A percentile compares a stretch with the other conserved stretches of the same genome.
phyloP scores from a whole-genome alignment of 345 rosid species.

The Melastoma malabathricum region DNA sequence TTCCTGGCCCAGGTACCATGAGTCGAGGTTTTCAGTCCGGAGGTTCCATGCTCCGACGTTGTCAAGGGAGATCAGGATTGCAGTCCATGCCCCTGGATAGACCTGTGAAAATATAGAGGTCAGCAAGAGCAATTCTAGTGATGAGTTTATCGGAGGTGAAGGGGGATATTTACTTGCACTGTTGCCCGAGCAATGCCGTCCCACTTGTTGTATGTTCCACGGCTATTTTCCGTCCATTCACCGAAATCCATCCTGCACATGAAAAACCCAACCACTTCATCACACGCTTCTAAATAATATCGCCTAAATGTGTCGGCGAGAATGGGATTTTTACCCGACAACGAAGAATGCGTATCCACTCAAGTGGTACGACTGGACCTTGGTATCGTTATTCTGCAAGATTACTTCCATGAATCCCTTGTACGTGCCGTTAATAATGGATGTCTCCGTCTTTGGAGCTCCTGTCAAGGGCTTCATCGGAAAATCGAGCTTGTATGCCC shows the following conservation, averaged over 20 bases:
- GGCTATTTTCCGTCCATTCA: constrained; percentile 92
- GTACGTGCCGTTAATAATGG: constrained; percentile 84
- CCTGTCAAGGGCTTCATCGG: constrained; percentile 72
- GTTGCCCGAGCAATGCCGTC: constrained; percentile 93
- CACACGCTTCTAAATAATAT: not conserved
- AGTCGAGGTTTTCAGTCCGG: constrained; percentile 90
- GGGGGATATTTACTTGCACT: constrained; percentile 38
- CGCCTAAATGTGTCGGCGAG: too few species aligned
- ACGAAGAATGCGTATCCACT: constrained; percentile 92
- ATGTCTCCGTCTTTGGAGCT: constrained; percentile 52
- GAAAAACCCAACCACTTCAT: not conserved
- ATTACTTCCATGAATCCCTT: constrained; percentile 92
- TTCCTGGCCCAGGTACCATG: constrained; percentile 98
- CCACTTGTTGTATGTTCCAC: constrained; percentile 98
- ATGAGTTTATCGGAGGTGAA: not conserved
- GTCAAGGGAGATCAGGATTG: constrained; percentile 80
- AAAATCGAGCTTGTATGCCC: constrained; percentile 86
- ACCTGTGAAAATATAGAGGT: constrained; percentile 32
- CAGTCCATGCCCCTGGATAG: constrained; percentile 98
- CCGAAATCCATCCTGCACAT: constrained; percentile 88
- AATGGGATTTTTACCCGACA: constrained; percentile 39
- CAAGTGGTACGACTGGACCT: constrained; percentile 84
- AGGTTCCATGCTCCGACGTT: constrained; percentile 97
- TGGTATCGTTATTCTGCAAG: constrained; percentile 92
- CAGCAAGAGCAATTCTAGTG: not conserved